Evolutionary conservation across 2,329 filamentous ascomycete genomes (phyloP), one percentile per base, ranked within the genome.

Genomic region (Nectriaceae sp.): DNA sequence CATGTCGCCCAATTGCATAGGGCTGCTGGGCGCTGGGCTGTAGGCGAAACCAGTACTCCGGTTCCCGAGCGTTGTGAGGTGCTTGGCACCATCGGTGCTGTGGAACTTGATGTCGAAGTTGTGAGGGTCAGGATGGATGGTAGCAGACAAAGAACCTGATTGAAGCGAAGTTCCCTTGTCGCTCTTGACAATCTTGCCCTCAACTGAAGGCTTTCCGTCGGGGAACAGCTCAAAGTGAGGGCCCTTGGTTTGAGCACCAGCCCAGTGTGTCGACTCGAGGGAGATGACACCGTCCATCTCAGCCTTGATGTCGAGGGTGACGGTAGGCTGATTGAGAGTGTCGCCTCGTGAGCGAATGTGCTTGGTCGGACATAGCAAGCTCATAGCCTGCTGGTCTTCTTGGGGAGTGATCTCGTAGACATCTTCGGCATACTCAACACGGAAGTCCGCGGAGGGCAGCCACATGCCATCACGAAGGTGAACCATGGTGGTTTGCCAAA

Each of bases 361-460:
- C 51, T 69, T 75, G 2, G 76, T 80, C 4, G 81, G 80, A 55
- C 80, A 84, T 3, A 84, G 70, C 26, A 84, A 70, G 22, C 70
- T 76, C 44, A 83, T 50, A n/a, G 72, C 72, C 50, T 75, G 75
- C 16, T 72, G 69, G 52, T 70, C 71, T 21, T 73, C 65, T 2
- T 68, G 73, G 44, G 77, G 64, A 3, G 74, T 74, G 46, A 75
- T 66, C 20, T 73, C 72, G 56, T 79, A 78, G 15, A 87, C 72
- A 52, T 87, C 83, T 66, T 87, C 84, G 26, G 84, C 85, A 57
- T 87, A 87, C 61, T 86, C 81, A 21, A 84, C 75, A 42, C 75
- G 73, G 63, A 84, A 76, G 52, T 77, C 79, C 65, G 83, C 78
- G 47, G 79, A 82, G 36, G 78, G 75, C 41, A 87, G 71, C 85